These are phyloP conservation scores for Aspergillus pseudoterreus DNA, from an alignment of 2,329 filamentous ascomycete genomes.

Conservation along the genomic window DNA sequence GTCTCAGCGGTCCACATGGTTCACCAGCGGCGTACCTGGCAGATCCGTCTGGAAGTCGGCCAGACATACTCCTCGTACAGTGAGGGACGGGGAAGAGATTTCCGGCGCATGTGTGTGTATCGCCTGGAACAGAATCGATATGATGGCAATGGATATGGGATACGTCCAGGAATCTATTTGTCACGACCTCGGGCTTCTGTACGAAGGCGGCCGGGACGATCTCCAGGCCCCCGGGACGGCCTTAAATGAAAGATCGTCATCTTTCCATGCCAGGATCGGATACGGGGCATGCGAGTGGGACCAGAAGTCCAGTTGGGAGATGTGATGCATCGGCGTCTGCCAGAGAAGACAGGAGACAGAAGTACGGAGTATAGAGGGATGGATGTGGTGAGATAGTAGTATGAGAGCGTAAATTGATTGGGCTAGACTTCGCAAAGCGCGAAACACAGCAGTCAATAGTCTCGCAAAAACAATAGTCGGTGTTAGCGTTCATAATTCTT, in stretches of 20 bases:
- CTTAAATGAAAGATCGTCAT: slow-evolving; percentile 11
- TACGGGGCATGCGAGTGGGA: slow-evolving; percentile 5
- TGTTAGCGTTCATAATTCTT: not conserved
- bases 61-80: not conserved
- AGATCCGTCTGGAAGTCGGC: not conserved
- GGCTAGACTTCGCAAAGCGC: not conserved
- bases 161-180: slow-evolving; percentile 18
- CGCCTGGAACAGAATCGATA: not conserved
- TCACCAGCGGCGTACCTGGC: not conserved
- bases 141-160: slow-evolving; percentile 8
- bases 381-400: too few species aligned
- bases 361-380: too few species aligned
- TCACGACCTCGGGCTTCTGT: slow-evolving; percentile 10
- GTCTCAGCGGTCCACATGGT: not conserved
- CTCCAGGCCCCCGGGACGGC: slow-evolving; percentile 13
- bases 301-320: slow-evolving; percentile 9
- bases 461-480: not conserved
- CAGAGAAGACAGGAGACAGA: not conserved
- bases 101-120: slow-evolving; percentile 3
- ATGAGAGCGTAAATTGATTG: not conserved
- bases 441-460: not conserved
- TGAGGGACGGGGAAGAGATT: not conserved
- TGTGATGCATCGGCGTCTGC: slow-evolving; percentile 16
- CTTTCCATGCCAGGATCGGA: slow-evolving; percentile 7
- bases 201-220: slow-evolving; percentile 12